phyloP scores from a whole-genome alignment of 306 rosid genomes.

The Datisca glomerata region DNA sequence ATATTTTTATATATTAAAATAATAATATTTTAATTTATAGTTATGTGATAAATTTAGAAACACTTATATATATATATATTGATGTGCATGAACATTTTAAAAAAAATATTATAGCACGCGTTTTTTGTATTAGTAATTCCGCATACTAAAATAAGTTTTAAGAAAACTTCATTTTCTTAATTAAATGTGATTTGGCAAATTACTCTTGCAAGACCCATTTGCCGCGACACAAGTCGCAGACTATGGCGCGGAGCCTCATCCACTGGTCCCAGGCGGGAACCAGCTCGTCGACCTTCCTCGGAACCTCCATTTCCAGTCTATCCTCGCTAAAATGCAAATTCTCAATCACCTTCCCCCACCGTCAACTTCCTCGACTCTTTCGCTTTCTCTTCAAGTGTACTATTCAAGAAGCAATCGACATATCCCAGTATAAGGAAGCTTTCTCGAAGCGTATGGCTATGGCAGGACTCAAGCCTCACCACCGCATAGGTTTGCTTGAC shows the following conservation, averaged over 20 bases:
- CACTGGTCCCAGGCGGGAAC: slow-evolving; percentile 19
- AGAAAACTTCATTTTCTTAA: too few relatives aligned
- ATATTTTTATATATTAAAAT: too few relatives aligned
- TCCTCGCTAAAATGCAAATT: slow-evolving; percentile 18
- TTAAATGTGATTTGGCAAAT: too few relatives aligned
- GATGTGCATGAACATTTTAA: too few relatives aligned
- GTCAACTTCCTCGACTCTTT: slow-evolving; percentile 14
- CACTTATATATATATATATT: too few relatives aligned
- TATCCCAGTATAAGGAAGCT: slow-evolving; percentile 40
- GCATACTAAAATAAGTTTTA: too few relatives aligned
- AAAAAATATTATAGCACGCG: too few relatives aligned
- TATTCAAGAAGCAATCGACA: slow-evolving; percentile 30
- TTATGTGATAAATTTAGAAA: too few relatives aligned
- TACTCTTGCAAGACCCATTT: too few relatives aligned
- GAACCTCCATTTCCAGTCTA: slow-evolving; percentile 24
- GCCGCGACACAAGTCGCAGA: too few relatives aligned
- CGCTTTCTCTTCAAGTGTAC: slow-evolving; percentile 21
- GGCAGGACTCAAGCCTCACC: slow-evolving; percentile 87
- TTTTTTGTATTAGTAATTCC: too few relatives aligned
- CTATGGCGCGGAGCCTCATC: slow-evolving; percentile 61
- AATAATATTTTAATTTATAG: too few relatives aligned
- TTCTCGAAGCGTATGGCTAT: slow-evolving; percentile 77
- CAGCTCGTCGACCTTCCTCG: slow-evolving; percentile 17
- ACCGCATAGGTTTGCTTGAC: slow-evolving; percentile 55
- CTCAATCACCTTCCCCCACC: slow-evolving; percentile 13